A percentile compares a stretch with the other conserved stretches of the same genome.
Evolutionary conservation across 345 rosid species (phyloP).

Genomic region (Erucastrum elatum): DNA sequence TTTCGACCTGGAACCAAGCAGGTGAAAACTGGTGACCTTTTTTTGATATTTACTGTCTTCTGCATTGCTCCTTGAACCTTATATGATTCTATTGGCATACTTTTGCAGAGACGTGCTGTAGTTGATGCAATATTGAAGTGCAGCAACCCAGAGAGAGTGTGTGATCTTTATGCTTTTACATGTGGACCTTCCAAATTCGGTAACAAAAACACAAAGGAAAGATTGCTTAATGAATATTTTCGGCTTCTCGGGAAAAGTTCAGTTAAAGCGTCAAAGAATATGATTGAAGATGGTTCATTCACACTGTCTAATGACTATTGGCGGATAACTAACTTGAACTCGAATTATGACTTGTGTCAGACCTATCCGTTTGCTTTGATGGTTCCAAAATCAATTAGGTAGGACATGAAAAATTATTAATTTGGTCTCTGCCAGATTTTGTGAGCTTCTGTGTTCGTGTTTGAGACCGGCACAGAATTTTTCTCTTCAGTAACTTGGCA

Average conservation of each 20-base stretch:
- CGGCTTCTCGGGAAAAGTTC: conserved; percentile 80
- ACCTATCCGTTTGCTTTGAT: conserved; percentile 91
- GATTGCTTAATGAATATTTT: conserved; percentile 86
- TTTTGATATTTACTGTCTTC: background rate
- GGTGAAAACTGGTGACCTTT: conserved; percentile 45
- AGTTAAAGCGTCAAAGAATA: conserved; percentile 55
- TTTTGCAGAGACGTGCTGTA: conserved; percentile 70
- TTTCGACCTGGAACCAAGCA: conserved; percentile 86
- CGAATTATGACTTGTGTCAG: conserved; percentile 66
- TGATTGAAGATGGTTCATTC: conserved; percentile 73
- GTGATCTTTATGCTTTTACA: conserved; percentile 88
- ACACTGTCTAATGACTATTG: conserved; percentile 72
- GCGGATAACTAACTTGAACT: conserved; percentile 82
- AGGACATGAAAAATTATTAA: conserved; percentile 16
- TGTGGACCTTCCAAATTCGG: conserved; percentile 70
- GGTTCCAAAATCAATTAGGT: conserved; percentile 85
- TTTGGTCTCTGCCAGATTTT: conserved; percentile 18
- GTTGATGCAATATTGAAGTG: conserved; percentile 62
- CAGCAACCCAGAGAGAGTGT: conserved; percentile 64
- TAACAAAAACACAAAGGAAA: conserved; percentile 74
- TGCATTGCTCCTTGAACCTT: conserved; percentile 8
- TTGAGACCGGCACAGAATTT: conserved; percentile 17
- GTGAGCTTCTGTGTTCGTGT: conserved; percentile 27
- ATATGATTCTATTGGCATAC: background rate
- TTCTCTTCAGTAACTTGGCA: conserved; percentile 22